A percentile compares a stretch with the other conserved stretches of the same genome.
Evolutionary conservation across 176 grass and related monocot genomes (phyloP).

Genomic region (Carex parvula): DNA sequence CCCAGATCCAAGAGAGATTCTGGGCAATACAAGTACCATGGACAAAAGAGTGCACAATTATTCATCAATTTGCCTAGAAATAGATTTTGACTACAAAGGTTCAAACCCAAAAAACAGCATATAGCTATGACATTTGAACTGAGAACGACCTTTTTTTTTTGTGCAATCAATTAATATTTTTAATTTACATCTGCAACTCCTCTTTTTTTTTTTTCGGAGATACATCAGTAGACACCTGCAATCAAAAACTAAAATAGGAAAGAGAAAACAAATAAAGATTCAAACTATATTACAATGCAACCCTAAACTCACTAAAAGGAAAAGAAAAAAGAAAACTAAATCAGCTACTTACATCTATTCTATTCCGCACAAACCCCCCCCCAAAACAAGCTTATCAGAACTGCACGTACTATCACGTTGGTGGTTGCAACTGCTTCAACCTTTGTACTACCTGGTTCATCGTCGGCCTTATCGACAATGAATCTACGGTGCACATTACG

Average conservation of each 20-base stretch:
- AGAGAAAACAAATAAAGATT: slow-evolving; percentile 33
- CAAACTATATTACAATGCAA: slow-evolving; percentile 47
- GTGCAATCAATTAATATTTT: slow-evolving; percentile 44
- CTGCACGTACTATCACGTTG: slow-evolving; percentile 31
- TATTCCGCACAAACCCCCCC: background rate
- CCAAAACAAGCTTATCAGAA: slow-evolving; percentile 5
- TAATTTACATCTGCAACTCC: slow-evolving; percentile 73
- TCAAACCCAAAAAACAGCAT: slow-evolving; percentile 4
- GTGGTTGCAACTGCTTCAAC: slow-evolving; percentile 92
- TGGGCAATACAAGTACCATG: background rate
- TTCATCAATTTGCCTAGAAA: background rate
- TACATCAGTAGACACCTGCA: slow-evolving; percentile 55
- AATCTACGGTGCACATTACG: slow-evolving; percentile 88
- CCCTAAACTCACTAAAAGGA: slow-evolving; percentile 47
- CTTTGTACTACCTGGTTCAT: slow-evolving; percentile 92
- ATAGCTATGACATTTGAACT: slow-evolving; percentile 17
- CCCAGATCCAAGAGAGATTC: background rate
- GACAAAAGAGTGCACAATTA: background rate
- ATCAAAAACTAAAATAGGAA: slow-evolving; percentile 15
- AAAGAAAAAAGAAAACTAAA: slow-evolving; percentile 28
- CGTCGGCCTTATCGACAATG: slow-evolving; percentile 65
- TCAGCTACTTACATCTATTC: slow-evolving; percentile 22
- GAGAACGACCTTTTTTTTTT: slow-evolving; percentile 38
- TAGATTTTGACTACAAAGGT: background rate
- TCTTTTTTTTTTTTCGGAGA: slow-evolving; percentile 44